Evolutionary conservation across 176 grass and related monocot species (phyloP).

Genomic region (Otatea glauca): DNA sequence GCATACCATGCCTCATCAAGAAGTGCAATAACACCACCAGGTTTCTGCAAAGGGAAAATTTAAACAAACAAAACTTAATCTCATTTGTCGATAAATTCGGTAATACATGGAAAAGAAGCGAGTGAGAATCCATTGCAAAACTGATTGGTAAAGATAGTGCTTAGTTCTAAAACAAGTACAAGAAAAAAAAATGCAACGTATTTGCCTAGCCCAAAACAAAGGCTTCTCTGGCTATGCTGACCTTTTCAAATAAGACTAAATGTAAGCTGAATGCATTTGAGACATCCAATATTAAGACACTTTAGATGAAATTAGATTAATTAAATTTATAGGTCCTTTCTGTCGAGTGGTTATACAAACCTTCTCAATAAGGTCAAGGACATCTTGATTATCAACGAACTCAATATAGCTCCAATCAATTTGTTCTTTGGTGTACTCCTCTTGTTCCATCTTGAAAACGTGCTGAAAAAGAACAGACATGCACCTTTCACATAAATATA

Average conservation of each 20-base stretch:
- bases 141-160: background rate
- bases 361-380: conserved; percentile 99
- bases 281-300: background rate
- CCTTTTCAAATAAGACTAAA: conserved; percentile 5
- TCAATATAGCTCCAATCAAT: conserved; percentile 99
- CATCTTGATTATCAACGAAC: conserved; percentile 99
- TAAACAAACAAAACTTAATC: background rate
- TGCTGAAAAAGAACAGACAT: conserved; percentile 72
- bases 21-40: conserved; percentile 96
- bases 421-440: conserved; percentile 99
- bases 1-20: conserved; percentile 98
- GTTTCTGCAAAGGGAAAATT: conserved; percentile 70
- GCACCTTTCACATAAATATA: conserved; percentile 41
- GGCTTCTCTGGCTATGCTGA: background rate
- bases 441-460: conserved; percentile 99
- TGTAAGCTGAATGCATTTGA: background rate
- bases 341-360: conserved; percentile 44
- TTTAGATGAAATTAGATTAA: conserved; percentile 28
- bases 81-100: conserved; percentile 6
- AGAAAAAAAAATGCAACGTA: conserved; percentile 2
- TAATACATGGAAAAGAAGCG: conserved; percentile 34
- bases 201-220: conserved; percentile 22
- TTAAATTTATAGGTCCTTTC: conserved; percentile 24
- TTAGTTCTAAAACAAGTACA: conserved; percentile 22
- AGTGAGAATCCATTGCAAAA: conserved; percentile 24